Base-by-base conservation (phyloP, 495 filamentous ascomycete genomes). In the Trichoderma erinaceum region DNA sequence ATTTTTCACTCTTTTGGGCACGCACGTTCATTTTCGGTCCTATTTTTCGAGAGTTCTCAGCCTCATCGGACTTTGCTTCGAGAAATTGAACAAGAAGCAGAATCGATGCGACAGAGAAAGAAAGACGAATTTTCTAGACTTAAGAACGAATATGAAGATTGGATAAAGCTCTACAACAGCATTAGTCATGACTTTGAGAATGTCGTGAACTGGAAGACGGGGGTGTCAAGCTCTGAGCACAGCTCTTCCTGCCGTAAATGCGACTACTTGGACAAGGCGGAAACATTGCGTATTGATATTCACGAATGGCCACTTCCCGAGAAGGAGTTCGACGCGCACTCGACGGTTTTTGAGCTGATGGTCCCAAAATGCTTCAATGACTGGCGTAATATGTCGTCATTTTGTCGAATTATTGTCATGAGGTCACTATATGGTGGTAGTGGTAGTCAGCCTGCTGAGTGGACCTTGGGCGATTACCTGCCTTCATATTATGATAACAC, bases 231-330 rank as follows among this genome's bases (percentile, higher is more conserved):
- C 12, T 32, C 21, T 16, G 21, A 23, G 0, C 15, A n/a, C 0
- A 43, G 38, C 27, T 11, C 10, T 11, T 12, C 10, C 15, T 85
- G 80, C 66, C 4, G 12, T 0, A 81, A 77, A 44, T 82, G 78
- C 23, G 5, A 1, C 0, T 73, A 78, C 25, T 18, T 67, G 6
- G 3, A 65, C 0, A 12, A 76, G 21, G 79, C 80, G 0, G 43
- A 75, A 0, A 48, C 12, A 0, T 70, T 92, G 29, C 67, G 16
- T 0, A 89, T 92, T 56, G 6, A 70, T 0, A 65, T 86, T 64
- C 78, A 88, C 67, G 88, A 90, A 69, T 89, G 86, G 87, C 88
- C 88, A 4, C 73, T 91, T 11, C 85, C 88, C 0, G 16, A n/a
- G 0, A 64, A 78, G 21, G 8, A 41, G 0, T 43, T 66, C 0